Percentiles rank a stretch among this genome's conserved stretches.
These are phyloP conservation scores for Metschnikowia lunata DNA, from an alignment of 805 yeast genomes.

Conservation along the genomic window DNA sequence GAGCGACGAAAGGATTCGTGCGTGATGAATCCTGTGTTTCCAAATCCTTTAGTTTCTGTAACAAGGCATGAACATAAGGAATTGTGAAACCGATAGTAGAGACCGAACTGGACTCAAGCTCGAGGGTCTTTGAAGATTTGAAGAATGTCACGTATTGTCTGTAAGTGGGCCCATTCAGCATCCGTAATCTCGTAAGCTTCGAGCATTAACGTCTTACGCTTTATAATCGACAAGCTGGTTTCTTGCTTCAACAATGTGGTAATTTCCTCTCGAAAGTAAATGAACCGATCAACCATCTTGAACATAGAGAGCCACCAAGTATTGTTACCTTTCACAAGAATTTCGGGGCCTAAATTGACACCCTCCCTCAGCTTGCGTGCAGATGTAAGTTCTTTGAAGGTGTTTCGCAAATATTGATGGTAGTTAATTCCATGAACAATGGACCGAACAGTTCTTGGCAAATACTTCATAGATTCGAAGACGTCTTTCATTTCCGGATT, in stretches of 20 bases:
- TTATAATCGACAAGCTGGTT: not conserved
- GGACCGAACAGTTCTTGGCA: slow-evolving; percentile 1
- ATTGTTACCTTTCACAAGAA: too few species aligned
- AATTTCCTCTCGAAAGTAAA: slow-evolving; percentile 1
- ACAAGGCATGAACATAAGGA: not conserved
- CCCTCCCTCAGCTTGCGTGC: too few species aligned
- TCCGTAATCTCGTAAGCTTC: slow-evolving; percentile 3
- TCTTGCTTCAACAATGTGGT: not conserved
- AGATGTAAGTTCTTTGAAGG: slow-evolving; percentile 1
- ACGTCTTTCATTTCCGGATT: too few species aligned
- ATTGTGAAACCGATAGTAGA: not conserved
- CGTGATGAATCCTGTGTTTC: not conserved
- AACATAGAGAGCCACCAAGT: slow-evolving; percentile 1
- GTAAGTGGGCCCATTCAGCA: slow-evolving; percentile 1
- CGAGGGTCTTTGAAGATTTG: not conserved
- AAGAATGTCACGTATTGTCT: not conserved
- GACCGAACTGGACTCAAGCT: not conserved
- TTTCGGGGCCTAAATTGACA: slow-evolving; percentile 1
- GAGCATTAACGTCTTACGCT: not conserved
- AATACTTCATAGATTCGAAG: too few species aligned
- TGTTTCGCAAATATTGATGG: not conserved
- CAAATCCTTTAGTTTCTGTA: not conserved
- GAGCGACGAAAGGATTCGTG: not conserved
- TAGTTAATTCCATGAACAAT: not conserved
- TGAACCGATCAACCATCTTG: slow-evolving; percentile 1